These are phyloP conservation scores for Volvariella surrecta DNA, from an alignment of 1,284 basidiomycete species.

Conservation along the genomic window DNA sequence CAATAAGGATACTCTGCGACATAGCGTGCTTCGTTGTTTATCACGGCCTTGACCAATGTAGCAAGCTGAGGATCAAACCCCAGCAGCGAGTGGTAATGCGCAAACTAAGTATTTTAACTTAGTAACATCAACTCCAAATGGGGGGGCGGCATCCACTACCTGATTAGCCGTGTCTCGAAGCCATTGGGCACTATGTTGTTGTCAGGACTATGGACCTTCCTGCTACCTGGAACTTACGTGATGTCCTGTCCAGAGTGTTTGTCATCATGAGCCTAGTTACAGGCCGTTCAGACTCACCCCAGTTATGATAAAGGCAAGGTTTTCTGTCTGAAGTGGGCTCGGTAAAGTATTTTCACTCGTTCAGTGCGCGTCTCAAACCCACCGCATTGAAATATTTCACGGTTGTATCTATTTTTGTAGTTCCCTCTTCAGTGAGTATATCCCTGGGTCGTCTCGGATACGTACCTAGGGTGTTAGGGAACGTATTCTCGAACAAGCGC, in stretches of 20 bases:
- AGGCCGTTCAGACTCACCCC: conserved; percentile 38
- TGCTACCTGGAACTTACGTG: conserved; percentile 34
- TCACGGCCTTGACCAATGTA: conserved; percentile 61
- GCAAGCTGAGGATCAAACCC: conserved; percentile 49
- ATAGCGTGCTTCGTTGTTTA: conserved; percentile 72
- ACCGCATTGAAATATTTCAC: conserved; percentile 63
- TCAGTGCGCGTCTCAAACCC: conserved; percentile 9
- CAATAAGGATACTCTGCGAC: conserved; percentile 69
- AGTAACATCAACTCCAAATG: neutral
- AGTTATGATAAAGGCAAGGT: conserved; percentile 70
- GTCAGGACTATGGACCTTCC: conserved; percentile 4
- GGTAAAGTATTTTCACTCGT: conserved; percentile 4
- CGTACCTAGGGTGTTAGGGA: conserved; percentile 67
- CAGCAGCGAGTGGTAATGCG: conserved; percentile 55
- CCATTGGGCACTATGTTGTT: conserved; percentile 48
- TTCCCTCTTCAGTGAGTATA: conserved; percentile 3
- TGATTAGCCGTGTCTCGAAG: conserved; percentile 73
- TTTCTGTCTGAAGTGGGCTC: conserved; percentile 33
- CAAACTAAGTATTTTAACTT: conserved; percentile 35
- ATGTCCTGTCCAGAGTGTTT: conserved; percentile 42
- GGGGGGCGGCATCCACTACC: conserved; percentile 19
- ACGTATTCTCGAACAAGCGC: conserved; percentile 68
- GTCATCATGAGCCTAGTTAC: conserved; percentile 6
- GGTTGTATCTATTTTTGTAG: conserved; percentile 58
- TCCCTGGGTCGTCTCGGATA: conserved; percentile 1